Conservation (phyloP, 176 grass and related monocot genomes). For the Carex myosuroides region DNA sequence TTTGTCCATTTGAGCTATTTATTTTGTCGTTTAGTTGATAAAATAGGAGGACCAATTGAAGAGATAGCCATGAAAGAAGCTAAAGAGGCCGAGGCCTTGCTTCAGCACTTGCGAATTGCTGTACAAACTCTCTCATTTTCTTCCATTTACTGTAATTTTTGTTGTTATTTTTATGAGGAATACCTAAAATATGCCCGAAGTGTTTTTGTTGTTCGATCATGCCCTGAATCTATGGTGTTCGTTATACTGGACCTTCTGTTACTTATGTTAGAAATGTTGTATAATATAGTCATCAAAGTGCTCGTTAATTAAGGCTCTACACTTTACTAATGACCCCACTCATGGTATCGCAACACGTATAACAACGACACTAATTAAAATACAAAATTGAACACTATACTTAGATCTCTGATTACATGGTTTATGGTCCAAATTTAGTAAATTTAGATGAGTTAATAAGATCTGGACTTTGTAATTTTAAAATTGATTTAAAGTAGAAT, state of each 20-base stretch:
- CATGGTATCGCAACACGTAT: neutral
- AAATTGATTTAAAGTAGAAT: neutral
- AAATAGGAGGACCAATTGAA: slow-evolving; percentile 81
- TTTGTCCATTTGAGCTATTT: neutral
- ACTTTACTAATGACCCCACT: neutral
- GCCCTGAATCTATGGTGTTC: neutral
- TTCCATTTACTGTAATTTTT: neutral
- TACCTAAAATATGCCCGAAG: neutral
- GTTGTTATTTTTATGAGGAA: neutral
- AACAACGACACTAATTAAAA: neutral
- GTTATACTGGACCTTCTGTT: neutral
- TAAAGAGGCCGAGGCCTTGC: slow-evolving; percentile 58
- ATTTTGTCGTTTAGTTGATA: slow-evolving; percentile 49
- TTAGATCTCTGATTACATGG: neutral
- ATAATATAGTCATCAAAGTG: neutral
- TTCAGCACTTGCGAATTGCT: slow-evolving; percentile 70
- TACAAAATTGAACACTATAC: neutral
- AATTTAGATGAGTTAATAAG: neutral
- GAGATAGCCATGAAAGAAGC: slow-evolving; percentile 86
- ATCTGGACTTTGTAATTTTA: neutral
- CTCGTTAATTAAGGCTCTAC: neutral
- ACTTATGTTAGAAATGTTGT: neutral
- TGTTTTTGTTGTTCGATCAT: neutral
- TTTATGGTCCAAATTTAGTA: neutral
- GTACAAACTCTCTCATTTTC: slow-evolving; percentile 41